phyloP scores from a whole-genome alignment of 1,284 basidiomycete species.

The Prillingera fragicola region DNA sequence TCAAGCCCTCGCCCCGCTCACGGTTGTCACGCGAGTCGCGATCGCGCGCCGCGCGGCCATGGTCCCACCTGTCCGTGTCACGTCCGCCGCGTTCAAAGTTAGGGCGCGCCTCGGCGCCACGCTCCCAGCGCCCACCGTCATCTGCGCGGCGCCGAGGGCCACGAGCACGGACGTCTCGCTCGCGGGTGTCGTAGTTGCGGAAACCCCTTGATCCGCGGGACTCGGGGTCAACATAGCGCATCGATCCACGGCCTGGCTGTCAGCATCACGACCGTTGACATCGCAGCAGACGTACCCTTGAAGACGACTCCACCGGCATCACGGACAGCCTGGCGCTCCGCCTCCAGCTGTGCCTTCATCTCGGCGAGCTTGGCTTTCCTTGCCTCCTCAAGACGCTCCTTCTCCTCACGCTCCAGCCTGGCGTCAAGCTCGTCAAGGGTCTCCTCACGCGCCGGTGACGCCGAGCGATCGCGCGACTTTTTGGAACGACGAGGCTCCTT shows the following conservation, averaged over 20 bases:
- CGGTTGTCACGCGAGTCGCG: slow-evolving; percentile 6
- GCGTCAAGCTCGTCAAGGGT: slow-evolving; percentile 47
- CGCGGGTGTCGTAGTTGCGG: slow-evolving; percentile 32
- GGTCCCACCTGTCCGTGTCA: slow-evolving; percentile 34
- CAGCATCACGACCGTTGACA: neutral
- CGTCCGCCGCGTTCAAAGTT: slow-evolving; percentile 13
- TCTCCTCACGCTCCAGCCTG: slow-evolving; percentile 47
- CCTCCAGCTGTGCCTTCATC: slow-evolving; percentile 34
- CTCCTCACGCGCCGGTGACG: slow-evolving; percentile 26
- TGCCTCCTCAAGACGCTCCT: slow-evolving; percentile 38
- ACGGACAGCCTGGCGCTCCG: slow-evolving; percentile 26
- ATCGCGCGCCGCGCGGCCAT: slow-evolving; percentile 11
- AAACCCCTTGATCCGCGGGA: slow-evolving; percentile 12
- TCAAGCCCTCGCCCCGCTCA: slow-evolving; percentile 13
- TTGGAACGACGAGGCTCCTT: no score
- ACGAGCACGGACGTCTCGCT: slow-evolving; percentile 20
- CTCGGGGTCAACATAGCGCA: slow-evolving; percentile 48
- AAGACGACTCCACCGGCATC: slow-evolving; percentile 40
- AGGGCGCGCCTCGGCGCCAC: slow-evolving; percentile 22
- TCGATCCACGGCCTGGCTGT: slow-evolving; percentile 41
- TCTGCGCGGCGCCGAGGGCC: slow-evolving; percentile 5
- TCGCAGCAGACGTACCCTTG: slow-evolving; percentile 33
- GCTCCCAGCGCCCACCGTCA: slow-evolving; percentile 17
- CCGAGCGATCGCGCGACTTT: neutral
- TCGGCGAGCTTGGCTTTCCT: slow-evolving; percentile 28